Conservation (phyloP, 257 asterid genomes). For the Plectranthus barbatus region DNA sequence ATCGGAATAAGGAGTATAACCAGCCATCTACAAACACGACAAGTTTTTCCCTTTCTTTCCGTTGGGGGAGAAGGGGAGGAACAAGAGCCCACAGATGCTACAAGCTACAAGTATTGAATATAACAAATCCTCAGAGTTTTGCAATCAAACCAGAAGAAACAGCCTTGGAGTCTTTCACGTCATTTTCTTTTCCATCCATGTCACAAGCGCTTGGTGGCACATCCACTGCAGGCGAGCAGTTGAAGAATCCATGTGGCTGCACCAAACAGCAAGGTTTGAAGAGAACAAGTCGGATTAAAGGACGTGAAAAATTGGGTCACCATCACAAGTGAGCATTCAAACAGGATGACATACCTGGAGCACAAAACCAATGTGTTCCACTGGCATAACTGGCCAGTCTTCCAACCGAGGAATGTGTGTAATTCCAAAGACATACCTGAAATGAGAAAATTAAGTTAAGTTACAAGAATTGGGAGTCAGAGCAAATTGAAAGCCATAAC, state of each 20-base stretch:
- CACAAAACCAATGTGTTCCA: slow-evolving; percentile 80
- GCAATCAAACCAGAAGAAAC: slow-evolving; percentile 46
- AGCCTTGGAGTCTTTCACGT: slow-evolving; percentile 51
- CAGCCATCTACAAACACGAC: neutral
- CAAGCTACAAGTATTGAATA: too few species aligned
- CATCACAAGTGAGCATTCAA: too few species aligned
- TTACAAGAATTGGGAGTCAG: too few species aligned
- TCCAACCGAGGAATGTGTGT: slow-evolving; percentile 92
- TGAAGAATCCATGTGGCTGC: slow-evolving; percentile 97
- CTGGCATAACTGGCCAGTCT: slow-evolving; percentile 99
- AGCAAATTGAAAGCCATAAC: too few species aligned
- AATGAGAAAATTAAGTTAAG: slow-evolving; percentile 7
- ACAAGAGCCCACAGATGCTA: too few species aligned
- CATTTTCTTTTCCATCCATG: slow-evolving; percentile 59
- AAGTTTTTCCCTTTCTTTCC: neutral
- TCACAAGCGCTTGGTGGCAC: slow-evolving; percentile 73
- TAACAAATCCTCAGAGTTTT: slow-evolving; percentile 33
- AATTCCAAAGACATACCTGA: slow-evolving; percentile 90
- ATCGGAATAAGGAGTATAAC: neutral
- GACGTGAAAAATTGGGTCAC: too few species aligned
- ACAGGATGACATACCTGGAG: slow-evolving; percentile 73
- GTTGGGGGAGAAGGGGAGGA: too few species aligned
- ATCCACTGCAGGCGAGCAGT: slow-evolving; percentile 91
- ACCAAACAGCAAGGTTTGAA: too few species aligned
- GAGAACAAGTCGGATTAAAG: too few species aligned